Base-by-base conservation (phyloP, 2,329 filamentous ascomycete species). In the Penicillium sp. region DNA sequence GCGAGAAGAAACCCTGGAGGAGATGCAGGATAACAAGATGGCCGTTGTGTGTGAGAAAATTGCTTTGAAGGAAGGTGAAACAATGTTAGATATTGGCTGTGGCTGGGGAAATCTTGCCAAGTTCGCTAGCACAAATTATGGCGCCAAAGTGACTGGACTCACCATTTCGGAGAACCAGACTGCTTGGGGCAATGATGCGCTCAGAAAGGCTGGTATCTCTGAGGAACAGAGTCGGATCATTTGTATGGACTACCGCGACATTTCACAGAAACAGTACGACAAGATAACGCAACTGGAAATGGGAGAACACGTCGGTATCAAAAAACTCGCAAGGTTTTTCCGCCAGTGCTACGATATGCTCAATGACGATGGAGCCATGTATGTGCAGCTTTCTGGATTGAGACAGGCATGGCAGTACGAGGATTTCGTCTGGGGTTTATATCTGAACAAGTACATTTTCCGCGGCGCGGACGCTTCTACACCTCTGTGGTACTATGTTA, bases 371-470 rank as follows among this genome's bases (percentile, higher is more conserved):
- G 92, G 92, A 75, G 85, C 89, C 69, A 93, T 96, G 82, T 95
- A 92, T 84, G 85, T 96, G 59, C 93, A 96, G 80, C 90, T 93
- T 70, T 91, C 92, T 68, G 92, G 93, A 78, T 85, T 97, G 61
- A 88, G 92, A 70, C 92, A 93, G 83, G 82, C 84, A 65, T 96
- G 92, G 93, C 93, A 96, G 79, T 96, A 94, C 73, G 91, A 96
- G 83, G 92, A 96, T 80, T 85, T 96, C 57, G 89, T 92, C 77
- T 96, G 93, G 92, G 92, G 92, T 73, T 84, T 96, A 58, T 96
- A 94, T 84, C 92, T 96, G 91, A 96, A 96, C 87, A 96, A 94
- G 83, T 95, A 96, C 79, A 84, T 96, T 76, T 97, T 96, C 85
- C 93, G 91, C 49, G 92, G 93, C 74, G 93, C 93, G 59, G 92